Percentiles rank a stretch among this genome's conserved stretches.
These are phyloP conservation scores for Datura wrightii DNA, from an alignment of 257 asterid species.

Conservation along the genomic window DNA sequence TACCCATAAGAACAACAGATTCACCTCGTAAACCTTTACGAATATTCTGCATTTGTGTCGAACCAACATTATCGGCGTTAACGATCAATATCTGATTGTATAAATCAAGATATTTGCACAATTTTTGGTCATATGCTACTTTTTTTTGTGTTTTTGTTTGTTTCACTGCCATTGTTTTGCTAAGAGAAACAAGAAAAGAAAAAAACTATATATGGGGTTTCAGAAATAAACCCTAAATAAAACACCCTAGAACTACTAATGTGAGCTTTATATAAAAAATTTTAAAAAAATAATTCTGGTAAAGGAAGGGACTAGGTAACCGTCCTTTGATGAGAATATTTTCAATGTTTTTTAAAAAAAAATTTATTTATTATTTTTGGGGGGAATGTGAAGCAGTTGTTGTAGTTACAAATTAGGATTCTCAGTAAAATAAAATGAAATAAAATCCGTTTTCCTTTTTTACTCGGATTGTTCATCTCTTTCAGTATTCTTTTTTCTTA, in stretches of 20 bases:
- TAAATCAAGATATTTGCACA: constrained; percentile 78
- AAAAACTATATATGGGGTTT: neutral
- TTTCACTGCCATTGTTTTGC: constrained; percentile 63
- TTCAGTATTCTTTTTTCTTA: neutral
- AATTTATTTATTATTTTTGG: neutral
- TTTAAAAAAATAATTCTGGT: neutral
- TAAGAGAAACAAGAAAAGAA: too few relatives aligned
- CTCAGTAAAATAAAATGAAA: neutral
- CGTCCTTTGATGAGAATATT: neutral
- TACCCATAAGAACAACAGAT: constrained; percentile 92
- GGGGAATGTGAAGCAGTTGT: neutral
- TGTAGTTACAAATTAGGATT: constrained; percentile 20
- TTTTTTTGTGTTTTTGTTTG: constrained; percentile 74
- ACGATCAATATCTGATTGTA: constrained; percentile 73
- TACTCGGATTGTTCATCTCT: neutral
- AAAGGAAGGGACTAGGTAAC: neutral
- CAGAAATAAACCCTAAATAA: too few relatives aligned
- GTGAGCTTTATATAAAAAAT: neutral
- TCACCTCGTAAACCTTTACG: constrained; percentile 78
- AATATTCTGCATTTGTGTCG: constrained; percentile 83
- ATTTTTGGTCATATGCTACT: constrained; percentile 71
- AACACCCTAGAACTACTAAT: neutral
- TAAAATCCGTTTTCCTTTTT: neutral
- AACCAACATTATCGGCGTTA: constrained; percentile 85
- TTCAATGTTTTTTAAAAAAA: neutral